Percentiles rank a stretch among this genome's conserved stretches.
Evolutionary conservation across 768 basidiomycete genomes (phyloP).

Genomic region (Steccherinum ochraceum): DNA sequence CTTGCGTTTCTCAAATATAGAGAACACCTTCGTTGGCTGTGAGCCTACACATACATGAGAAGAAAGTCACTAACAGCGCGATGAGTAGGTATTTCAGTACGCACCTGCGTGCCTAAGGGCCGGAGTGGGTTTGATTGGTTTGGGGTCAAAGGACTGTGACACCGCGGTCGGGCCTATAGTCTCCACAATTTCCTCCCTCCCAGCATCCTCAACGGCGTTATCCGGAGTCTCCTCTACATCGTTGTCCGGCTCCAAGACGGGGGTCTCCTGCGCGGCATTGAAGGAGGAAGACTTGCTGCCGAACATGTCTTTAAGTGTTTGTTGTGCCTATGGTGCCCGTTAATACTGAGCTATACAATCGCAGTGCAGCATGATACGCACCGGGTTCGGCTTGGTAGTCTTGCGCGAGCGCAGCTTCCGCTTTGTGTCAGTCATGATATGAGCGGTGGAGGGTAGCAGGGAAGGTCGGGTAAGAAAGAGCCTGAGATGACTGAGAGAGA

Average conservation of each 20-base stretch:
- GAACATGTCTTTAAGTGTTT: conserved; percentile 11
- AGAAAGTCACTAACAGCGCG: too few species aligned
- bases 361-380: too few species aligned
- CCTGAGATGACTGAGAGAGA: not conserved
- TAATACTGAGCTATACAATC: too few species aligned
- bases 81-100: too few species aligned
- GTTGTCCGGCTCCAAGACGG: not conserved
- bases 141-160: not conserved
- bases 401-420: not conserved
- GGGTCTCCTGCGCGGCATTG: not conserved
- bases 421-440: not conserved
- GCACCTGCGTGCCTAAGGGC: not conserved
- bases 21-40: conserved; percentile 2
- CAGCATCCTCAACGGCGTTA: not conserved
- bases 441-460: not conserved
- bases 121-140: not conserved
- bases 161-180: not conserved
- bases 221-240: not conserved
- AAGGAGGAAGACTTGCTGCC: not conserved
- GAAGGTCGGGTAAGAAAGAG: not conserved
- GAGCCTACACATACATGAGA: not conserved
- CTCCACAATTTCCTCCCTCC: not conserved
- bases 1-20: conserved; percentile 5
- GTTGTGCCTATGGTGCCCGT: conserved; percentile 1
- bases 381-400: not conserved